A percentile compares a stretch with the other conserved stretches of the same genome.
These are phyloP conservation scores for Fusarium subtropicale DNA, from an alignment of 2,329 filamentous ascomycete species.

Conservation along the genomic window DNA sequence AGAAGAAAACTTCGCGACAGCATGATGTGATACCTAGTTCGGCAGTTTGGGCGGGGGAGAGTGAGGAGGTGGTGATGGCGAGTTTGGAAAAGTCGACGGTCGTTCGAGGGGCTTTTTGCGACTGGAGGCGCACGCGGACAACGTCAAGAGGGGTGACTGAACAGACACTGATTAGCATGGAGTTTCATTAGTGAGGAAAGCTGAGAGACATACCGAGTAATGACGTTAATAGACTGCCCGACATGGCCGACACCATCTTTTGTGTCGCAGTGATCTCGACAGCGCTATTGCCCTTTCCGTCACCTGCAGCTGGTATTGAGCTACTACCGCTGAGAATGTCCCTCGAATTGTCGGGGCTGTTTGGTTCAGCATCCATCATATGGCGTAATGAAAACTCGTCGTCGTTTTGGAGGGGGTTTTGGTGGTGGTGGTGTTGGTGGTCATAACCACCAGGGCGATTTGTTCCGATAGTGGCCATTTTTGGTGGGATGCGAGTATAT, in stretches of 20 bases:
- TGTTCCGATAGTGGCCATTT: constrained; percentile 42
- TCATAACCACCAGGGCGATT: constrained; percentile 42
- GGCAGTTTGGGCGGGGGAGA: constrained; percentile 76
- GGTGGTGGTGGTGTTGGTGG: constrained; percentile 34
- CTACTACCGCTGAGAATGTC: constrained; percentile 13
- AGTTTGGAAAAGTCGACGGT: constrained; percentile 67
- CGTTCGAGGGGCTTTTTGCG: constrained; percentile 70
- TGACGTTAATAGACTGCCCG: constrained; percentile 89
- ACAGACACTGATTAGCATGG: constrained; percentile 17
- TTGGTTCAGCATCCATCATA: constrained; percentile 42
- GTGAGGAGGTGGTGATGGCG: constrained; percentile 66
- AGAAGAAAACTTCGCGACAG: constrained; percentile 97
- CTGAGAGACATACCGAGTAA: constrained; percentile 75
- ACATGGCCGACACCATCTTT: constrained; percentile 95
- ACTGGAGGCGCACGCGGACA: constrained; percentile 93
- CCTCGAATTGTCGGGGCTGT: constrained; percentile 22
- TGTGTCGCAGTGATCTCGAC: constrained; percentile 82
- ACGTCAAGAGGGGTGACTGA: constrained; percentile 95
- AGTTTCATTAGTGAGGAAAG: too few relatives aligned
- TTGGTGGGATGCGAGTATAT: constrained; percentile 18
- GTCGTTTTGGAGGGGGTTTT: constrained; percentile 41
- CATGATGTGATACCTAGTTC: constrained; percentile 94
- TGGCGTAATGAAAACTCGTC: constrained; percentile 49
- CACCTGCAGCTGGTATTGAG: constrained; percentile 23
- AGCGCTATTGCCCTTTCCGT: constrained; percentile 51